Evolutionary conservation across 2,329 filamentous ascomycete genomes (phyloP), one percentile per base, ranked within the genome.

Genomic region (Aspergillus fumigatus): DNA sequence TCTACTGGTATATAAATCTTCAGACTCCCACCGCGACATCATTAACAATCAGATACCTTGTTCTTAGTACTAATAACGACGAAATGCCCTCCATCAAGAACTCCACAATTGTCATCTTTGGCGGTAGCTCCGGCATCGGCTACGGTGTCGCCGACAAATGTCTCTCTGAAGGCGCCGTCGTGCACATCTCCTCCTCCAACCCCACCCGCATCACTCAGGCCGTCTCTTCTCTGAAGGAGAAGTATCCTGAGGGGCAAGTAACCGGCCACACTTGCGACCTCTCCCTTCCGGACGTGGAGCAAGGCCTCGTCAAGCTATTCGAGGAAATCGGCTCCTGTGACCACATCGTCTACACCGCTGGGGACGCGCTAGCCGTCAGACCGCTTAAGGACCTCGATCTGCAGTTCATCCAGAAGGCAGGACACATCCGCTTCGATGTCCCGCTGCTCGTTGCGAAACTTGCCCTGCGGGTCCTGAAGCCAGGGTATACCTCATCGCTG

Each of bases 61-160:
- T 35, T 35, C 4, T 17, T 6, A 5, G 11, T 17, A 14, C 11
- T 35, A 17, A 35, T 35, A n/a, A 43, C 10, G 7, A 47, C 10
- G 5, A 25, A 21, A 47, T 47, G 43, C 21, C 43, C 4, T 14
- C 43, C 14, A 47, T 47, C 43, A 26, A 47, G 2, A 69, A 67
- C 60, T 67, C 72, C 27, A 77, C 75, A 35, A 70, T 84, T 54
- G 73, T 84, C 53, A 69, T 84, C 59, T 71, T 83, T 25, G 82
- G 82, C 21, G 81, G 80, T 41, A 79, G 78, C 47, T 74, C 75
- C 48, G 82, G 82, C 53, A 78, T 84, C 43, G 82, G 82, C 41
- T 82, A 76, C 64, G 70, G 67, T 56, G 76, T 80, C 8, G 81
- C 81, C 53, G 77, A 82, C 75, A 79, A 78, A 3, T 69, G 70